Conservation (phyloP, 202 grass and related monocot genomes). For the Sporobolus alterniflorus region DNA sequence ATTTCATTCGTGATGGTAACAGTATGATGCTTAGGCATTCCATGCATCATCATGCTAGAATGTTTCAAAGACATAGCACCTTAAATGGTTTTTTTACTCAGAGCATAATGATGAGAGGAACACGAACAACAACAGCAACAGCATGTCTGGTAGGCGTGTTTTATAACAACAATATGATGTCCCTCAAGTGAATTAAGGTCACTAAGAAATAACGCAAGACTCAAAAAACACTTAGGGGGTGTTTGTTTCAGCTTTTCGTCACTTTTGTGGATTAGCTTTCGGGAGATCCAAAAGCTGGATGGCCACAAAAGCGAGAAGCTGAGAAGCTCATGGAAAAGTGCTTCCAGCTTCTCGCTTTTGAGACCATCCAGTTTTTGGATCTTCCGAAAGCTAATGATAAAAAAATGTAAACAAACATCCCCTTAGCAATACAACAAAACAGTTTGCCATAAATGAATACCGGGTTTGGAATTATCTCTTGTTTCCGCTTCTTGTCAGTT, state of each 20-base stretch:
- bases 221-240: not conserved
- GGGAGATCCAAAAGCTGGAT: no score
- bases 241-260: no score
- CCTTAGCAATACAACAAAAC: no score
- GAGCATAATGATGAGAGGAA: not conserved
- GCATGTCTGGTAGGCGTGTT: not conserved
- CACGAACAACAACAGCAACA: not conserved
- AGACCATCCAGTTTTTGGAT: no score
- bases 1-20: not conserved
- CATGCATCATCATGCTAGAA: not conserved
- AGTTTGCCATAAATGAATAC: conserved; percentile 35
- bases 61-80: not conserved
- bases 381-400: no score
- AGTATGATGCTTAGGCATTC: not conserved
- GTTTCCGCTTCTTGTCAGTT: conserved; percentile 69
- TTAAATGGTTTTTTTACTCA: not conserved
- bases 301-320: no score
- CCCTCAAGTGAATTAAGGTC: not conserved
- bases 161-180: not conserved
- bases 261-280: no score
- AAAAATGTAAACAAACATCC: no score
- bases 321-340: no score
- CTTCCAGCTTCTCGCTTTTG: no score
- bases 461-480: conserved; percentile 62
- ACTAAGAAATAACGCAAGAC: not conserved